Base-by-base conservation (phyloP, 805 yeast genomes). In the Candida yuanshanica region DNA sequence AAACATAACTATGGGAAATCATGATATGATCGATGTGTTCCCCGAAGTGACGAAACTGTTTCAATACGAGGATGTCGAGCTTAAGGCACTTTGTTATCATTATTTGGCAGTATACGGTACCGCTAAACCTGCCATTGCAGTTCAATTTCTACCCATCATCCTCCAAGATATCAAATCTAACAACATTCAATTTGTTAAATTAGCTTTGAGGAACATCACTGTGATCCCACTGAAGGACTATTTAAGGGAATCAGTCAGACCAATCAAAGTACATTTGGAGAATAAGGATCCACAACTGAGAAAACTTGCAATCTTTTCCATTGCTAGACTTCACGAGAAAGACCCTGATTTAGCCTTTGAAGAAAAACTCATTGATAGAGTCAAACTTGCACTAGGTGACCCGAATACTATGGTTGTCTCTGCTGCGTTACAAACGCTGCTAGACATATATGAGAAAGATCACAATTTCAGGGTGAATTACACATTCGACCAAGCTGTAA, bases 1-100 rank as follows among this genome's bases (percentile, higher is more conserved):
- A 33, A 90, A 89, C 60, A 73, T 88, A 61, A 82, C 95, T 6
- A 70, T 88, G 62, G 88, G 89, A 37, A 87, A 86, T 59, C 73
- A 73, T 42, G 96, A 91, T 55, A 77, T 89, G 76, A 69, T 78
- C 10, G 59, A 64, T 16, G 58, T 91, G 41, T 75, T 81, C 53
- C 79, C 81, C 1, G 95, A 86, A 38, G 72, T 87, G 7, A 44
- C 77, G 7, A 55, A 59, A 26, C 62, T 81, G n/a, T 65, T 83
- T 53, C 66, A 68, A 35, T 62, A 69, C 43, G 73, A 72, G 49
- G 95, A 87, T 61, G 44, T 79, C 23, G 95, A 85, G 49, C 68
- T 82, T 39, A 77, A 85, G 55, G 74, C 83, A 46, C 69, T 87
- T 66, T 81, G 90, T 48, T 80, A 78, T 53, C 75, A 83, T 35